These are phyloP conservation scores for Petunia secreta DNA, from an alignment of 257 asterid species.

Conservation along the genomic window DNA sequence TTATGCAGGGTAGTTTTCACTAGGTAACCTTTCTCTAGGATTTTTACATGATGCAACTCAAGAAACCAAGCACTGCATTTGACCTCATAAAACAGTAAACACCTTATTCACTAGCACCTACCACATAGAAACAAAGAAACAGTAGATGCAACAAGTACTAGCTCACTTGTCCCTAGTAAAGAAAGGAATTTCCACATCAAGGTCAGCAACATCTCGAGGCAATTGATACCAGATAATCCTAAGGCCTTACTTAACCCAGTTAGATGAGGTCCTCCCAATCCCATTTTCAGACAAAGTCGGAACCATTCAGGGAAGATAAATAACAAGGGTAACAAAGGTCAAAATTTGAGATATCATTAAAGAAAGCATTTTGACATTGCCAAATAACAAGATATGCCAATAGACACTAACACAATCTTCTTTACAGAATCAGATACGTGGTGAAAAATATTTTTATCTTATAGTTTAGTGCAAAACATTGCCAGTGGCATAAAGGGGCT, in stretches of 20 bases:
- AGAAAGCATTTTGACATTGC: conserved; percentile 22
- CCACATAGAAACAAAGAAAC: conserved; percentile 7
- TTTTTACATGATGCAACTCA: not conserved
- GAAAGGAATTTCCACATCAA: not conserved
- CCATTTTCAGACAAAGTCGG: not conserved
- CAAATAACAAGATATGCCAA: conserved; percentile 20
- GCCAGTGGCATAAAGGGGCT: conserved; percentile 45
- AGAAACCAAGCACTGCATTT: not conserved
- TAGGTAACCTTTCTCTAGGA: not conserved
- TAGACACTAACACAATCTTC: conserved; percentile 29
- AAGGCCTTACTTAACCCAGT: not conserved
- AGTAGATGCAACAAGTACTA: conserved; percentile 3
- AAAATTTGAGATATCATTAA: not conserved
- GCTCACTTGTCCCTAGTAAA: not conserved
- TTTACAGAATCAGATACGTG: conserved; percentile 35
- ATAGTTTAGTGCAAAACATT: conserved; percentile 49
- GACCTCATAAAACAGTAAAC: not conserved
- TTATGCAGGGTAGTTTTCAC: not conserved
- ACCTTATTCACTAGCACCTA: not conserved
- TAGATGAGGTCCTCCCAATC: not conserved
- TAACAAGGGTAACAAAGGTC: conserved; percentile 5
- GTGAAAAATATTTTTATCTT: conserved; percentile 31
- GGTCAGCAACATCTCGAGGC: not conserved
- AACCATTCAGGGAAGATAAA: not conserved
- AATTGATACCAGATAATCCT: not conserved